Base-by-base conservation (phyloP, 306 rosid species). In the Inga leiocalycina region DNA sequence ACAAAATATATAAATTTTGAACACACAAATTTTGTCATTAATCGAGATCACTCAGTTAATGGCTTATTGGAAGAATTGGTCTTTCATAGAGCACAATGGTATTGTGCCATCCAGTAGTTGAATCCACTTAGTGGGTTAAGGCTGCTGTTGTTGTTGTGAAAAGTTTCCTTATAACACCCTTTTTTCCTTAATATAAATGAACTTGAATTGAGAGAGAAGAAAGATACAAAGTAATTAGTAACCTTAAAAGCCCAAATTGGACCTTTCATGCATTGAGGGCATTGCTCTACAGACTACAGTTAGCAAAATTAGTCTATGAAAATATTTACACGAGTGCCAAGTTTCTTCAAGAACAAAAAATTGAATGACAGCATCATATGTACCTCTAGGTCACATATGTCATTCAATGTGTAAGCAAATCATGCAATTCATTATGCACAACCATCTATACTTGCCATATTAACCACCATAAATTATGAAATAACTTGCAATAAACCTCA, bases 401-500 rank as follows among this genome's bases (percentile, higher is more conserved):
- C 75, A 66, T 67, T 57, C 68, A 32, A 54, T 74, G 77, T 37
- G 44, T 24, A 75, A 71, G 70, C 69, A 80, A 77, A 61, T 43
- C 57, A 44, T 43, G 15, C 56, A 76, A 57, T 74, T 76, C 57
- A 83, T 52, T 35, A 76, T 61, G 66, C 64, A 68, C 35, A 52
- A 79, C 71, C 39, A 72, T 37, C 77, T 35, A 80, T 45, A 52
- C 51, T 78, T 73, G 43, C 75, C 70, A 67, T 70, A 74, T 48
- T 79, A 82, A 44, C 70, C 56, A 61, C 62, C 41, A 72, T 49
- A n/a, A 59, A 27, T 82, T 68, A 44, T 59, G 46, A 68, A 61
- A 68, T 67, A 67, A 14, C 76, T 45, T 56, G 64, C 24, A 61
- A 81, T 51, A 49, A 61, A 41, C n/a, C 83, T 77, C 17, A 54